Conservation (phyloP, 345 rosid species). For the Cardamine chenopodiifolia region DNA sequence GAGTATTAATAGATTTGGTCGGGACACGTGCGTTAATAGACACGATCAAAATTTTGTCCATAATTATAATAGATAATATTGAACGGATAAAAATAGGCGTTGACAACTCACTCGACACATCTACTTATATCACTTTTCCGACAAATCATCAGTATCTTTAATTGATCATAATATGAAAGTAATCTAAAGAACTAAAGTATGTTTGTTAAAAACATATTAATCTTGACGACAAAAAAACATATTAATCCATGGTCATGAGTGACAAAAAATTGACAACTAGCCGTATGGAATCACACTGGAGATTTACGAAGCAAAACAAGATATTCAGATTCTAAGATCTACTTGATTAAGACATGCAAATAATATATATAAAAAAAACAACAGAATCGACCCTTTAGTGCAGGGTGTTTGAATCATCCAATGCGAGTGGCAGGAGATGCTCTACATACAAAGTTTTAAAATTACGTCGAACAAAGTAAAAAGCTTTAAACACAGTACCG, state of each 20-base stretch:
- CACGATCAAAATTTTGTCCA: too few species aligned
- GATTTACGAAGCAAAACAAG: neutral
- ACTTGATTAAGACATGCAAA: conserved; percentile 31
- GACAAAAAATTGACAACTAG: conserved; percentile 11
- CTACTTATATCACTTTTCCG: neutral
- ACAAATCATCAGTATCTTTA: neutral
- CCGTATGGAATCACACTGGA: neutral
- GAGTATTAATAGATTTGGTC: too few species aligned
- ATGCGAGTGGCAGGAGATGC: conserved; percentile 20
- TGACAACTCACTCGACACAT: too few species aligned
- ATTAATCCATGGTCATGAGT: conserved; percentile 1
- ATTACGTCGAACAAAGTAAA: neutral
- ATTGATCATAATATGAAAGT: neutral
- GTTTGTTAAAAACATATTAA: neutral
- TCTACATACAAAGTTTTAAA: neutral
- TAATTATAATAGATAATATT: too few species aligned
- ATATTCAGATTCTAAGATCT: conserved; percentile 30
- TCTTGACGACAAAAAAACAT: neutral
- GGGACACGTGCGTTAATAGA: too few species aligned
- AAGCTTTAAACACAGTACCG: neutral
- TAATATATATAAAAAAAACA: neutral
- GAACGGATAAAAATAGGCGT: too few species aligned
- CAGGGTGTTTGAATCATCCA: conserved; percentile 1
- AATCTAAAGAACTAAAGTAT: neutral
- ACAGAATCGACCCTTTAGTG: neutral